Conservation (phyloP, 257 asterid genomes). For the Eucommia ulmoides region DNA sequence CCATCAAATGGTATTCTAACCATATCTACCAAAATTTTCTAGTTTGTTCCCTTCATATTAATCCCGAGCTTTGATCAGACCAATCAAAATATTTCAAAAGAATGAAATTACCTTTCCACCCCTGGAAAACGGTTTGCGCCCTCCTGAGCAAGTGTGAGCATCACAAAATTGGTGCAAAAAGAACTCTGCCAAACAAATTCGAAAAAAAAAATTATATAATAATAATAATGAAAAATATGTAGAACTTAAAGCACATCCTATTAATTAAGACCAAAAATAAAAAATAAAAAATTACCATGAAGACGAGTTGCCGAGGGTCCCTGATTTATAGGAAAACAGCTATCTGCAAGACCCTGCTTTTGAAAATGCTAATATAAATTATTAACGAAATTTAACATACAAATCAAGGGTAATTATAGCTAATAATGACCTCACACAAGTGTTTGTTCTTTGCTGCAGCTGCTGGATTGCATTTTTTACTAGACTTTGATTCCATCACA, state of each 20-base stretch:
- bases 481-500: slow-evolving; percentile 35
- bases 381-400: background rate
- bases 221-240: too few relatives aligned
- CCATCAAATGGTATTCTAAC: background rate
- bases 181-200: slow-evolving; percentile 45
- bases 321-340: slow-evolving; percentile 61
- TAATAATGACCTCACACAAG: slow-evolving; percentile 65
- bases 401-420: background rate
- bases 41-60: background rate
- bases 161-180: slow-evolving; percentile 87
- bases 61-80: background rate
- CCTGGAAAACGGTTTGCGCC: slow-evolving; percentile 56
- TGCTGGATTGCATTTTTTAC: slow-evolving; percentile 86
- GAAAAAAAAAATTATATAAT: too few relatives aligned
- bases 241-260: too few relatives aligned
- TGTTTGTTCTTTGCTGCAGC: slow-evolving; percentile 76
- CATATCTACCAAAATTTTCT: background rate
- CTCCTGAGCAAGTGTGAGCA: slow-evolving; percentile 71
- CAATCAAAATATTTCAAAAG: background rate
- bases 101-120: slow-evolving; percentile 69
- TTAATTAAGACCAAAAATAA: too few relatives aligned
- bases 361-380: slow-evolving; percentile 7
- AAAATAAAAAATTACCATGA: slow-evolving; percentile 63
- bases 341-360: slow-evolving; percentile 68
- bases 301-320: slow-evolving; percentile 64